Evolutionary conservation across 148 eudicot species (phyloP), one percentile per base, ranked within the genome.

Genomic region (Rhododendron williamsianum): DNA sequence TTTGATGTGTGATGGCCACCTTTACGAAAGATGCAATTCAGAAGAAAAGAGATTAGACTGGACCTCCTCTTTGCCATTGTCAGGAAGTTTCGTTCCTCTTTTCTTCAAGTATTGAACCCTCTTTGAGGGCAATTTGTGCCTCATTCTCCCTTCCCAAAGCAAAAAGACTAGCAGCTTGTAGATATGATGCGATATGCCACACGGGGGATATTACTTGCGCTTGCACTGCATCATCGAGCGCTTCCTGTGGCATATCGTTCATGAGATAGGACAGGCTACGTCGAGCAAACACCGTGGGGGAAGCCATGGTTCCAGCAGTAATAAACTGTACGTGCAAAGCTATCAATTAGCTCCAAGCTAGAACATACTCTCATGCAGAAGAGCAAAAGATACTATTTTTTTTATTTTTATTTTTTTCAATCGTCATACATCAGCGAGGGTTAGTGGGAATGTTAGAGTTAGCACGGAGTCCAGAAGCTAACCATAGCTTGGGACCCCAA

Each of bases 231-330:
- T 96, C 98, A 6, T 90, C 88, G 2, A 95, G 93, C 76, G 98
- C 97, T 89, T 94, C 96, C 83, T 92, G 92, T 11, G 95, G 96
- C 96, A 91, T 91, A 88, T 96, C 96, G 30, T 63, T 94, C 92
- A 94, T 91, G 82, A 96, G 97, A 87, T 94, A 87, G 74, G 94
- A 92, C 81, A 96, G 89, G 88, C 99, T 95, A 41, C 99, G 96
- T n/a, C 99, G 97, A 83, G 95, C 99, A 90, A 84, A 94, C 25
- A 92, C 93, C 63, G 99, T 96, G 78, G 99, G 98, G 79, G 98
- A 95, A 65, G 92, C 85, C 97, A 94, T 93, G 60, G 93, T 95
- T 88, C 99, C 99, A 19, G 88, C 98, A 36, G 93, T 95, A 82
- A 96, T 93, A 85, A 96, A 96, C 99, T 96, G 95, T 90, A 90